Conservation (phyloP, 2,329 filamentous ascomycete species). For the Colletotrichum sp. region DNA sequence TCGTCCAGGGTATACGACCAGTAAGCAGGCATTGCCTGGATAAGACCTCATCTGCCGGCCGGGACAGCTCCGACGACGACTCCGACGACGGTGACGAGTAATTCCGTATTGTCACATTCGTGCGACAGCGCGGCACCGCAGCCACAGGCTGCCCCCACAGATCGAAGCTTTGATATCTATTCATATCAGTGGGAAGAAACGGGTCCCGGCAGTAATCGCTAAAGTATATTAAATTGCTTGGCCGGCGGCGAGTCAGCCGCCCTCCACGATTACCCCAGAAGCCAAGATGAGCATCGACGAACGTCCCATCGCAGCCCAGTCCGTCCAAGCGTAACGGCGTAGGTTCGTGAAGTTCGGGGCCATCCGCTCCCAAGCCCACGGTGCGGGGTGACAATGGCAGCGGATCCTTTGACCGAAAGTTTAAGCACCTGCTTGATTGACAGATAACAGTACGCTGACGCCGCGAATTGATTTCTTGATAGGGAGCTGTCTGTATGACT, state of each 20-base stretch:
- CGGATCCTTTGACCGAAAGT: not conserved
- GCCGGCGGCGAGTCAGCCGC: slow-evolving; percentile 1
- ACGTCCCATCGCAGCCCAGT: not conserved
- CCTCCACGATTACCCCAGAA: slow-evolving; percentile 16
- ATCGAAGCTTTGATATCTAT: not conserved
- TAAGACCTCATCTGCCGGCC: not conserved
- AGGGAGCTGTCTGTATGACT: slow-evolving; percentile 1
- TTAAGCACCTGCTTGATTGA: not conserved
- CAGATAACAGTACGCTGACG: not conserved
- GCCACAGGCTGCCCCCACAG: not conserved
- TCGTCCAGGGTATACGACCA: not conserved
- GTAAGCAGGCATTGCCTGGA: not conserved
- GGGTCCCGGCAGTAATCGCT: not conserved
- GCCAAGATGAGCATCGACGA: not conserved
- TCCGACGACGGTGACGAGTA: not conserved
- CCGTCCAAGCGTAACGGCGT: not conserved
- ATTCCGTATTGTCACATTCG: not conserved
- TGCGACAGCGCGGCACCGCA: not conserved
- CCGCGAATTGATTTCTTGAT: not conserved
- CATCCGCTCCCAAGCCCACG: not conserved
- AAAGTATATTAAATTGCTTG: slow-evolving; percentile 10
- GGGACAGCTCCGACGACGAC: not conserved
- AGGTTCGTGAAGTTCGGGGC: not conserved
- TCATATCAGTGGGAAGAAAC: not conserved
- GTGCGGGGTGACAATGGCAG: not conserved